Base-by-base conservation (phyloP, 2,329 filamentous ascomycete genomes). In the Acephala macrosclerotiorum region DNA sequence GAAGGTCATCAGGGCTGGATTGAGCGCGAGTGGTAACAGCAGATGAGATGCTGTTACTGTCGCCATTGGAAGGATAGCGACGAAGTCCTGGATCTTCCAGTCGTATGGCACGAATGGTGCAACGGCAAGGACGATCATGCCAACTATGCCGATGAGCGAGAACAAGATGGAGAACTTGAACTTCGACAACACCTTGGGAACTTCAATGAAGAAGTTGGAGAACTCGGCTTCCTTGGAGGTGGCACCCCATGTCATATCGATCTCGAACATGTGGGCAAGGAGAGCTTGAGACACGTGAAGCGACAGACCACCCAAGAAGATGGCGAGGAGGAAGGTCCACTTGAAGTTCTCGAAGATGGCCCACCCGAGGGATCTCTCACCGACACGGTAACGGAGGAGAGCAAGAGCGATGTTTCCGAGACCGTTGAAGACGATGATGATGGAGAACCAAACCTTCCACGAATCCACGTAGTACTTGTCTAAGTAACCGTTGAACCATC, bases 241-340 rank as follows among this genome's bases (percentile, higher is more conserved):
- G 1, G 92, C 89, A 59, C 92, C 92, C 93, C 93, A 96, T 2
- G 87, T 87, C 90, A 96, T 95, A 79, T 96, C 86, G 75, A 95
- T 88, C 80, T 92, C 88, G 76, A 96, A 92, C 87, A 96, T 92
- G 81, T 96, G 93, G 4, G 89, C 85, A 55, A 96, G 79, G 38
- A 97, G 82, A 1, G 93, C 93, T 77, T 94, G 90, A 35, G 88
- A 92, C 58, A 97, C 87, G 79, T 96, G 92, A 40, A 96, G 85
- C 0, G 89, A 92, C 58, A 96, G 83, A 45, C 93, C 93, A 60
- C 93, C 93, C 20, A 97, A 83, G 83, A 96, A 96, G 77, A 96
- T 89, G 67, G 89, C 90, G 57, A 95, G 82, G 79, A 91, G 82
- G 61, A 90, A 78, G 11, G 90, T 87, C 91, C 91, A 94, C 79